phyloP scores from a whole-genome alignment of 108 stramenopile genomes.

The Cyclotella choctawhatcheeana region DNA sequence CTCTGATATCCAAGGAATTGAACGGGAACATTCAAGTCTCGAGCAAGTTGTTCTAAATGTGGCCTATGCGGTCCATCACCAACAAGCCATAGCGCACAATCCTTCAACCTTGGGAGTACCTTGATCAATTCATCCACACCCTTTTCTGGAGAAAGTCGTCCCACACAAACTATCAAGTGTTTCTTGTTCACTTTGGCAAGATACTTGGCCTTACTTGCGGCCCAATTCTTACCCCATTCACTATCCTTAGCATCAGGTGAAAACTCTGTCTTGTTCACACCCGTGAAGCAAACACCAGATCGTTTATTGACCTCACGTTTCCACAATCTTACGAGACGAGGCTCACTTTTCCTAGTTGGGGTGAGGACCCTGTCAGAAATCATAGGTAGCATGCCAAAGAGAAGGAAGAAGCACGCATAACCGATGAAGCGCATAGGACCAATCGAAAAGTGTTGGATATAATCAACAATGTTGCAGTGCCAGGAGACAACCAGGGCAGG shows the following conservation, averaged over 20 bases:
- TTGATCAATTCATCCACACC: conserved; percentile 55
- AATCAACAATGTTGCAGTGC: conserved; percentile 62
- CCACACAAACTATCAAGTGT: conserved; percentile 52
- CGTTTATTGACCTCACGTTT: conserved; percentile 23
- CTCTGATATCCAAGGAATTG: conserved; percentile 59
- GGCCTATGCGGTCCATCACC: conserved; percentile 57
- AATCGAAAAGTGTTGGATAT: conserved; percentile 46
- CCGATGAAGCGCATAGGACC: conserved; percentile 31
- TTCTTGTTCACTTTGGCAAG: conserved; percentile 35
- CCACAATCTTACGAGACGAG: conserved; percentile 36
- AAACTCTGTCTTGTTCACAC: conserved; percentile 49
- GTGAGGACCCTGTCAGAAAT: conserved; percentile 56
- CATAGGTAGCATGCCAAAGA: conserved; percentile 49
- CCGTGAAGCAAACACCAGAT: conserved; percentile 53
- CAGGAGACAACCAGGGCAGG: conserved; percentile 58
- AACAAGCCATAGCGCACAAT: conserved; percentile 56
- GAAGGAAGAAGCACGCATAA: conserved; percentile 36
- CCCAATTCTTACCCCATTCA: conserved; percentile 51
- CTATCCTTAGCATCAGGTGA: conserved; percentile 33
- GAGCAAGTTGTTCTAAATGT: conserved; percentile 36
- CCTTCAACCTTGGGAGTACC: conserved; percentile 30
- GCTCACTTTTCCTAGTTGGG: conserved; percentile 53
- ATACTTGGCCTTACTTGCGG: conserved; percentile 32
- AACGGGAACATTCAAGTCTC: conserved; percentile 41
- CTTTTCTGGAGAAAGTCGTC: conserved; percentile 57